Conservation (phyloP, 1,284 basidiomycete genomes). For the Moniliophthora roreri region DNA sequence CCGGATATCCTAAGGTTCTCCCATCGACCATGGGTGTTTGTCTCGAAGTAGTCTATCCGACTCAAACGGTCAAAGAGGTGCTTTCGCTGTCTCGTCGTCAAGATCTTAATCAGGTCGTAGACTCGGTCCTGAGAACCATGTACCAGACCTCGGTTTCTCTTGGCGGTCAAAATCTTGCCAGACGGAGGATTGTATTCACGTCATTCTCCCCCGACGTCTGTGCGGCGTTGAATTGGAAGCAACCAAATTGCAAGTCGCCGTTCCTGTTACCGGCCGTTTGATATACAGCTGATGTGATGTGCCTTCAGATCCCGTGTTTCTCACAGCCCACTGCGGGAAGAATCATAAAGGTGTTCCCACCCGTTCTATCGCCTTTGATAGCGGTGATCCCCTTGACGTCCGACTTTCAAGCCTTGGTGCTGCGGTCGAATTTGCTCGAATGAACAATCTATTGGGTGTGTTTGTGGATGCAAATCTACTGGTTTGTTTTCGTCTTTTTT, state of each 20-base stretch:
- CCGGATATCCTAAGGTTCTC: slow-evolving; percentile 49
- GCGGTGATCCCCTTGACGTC: slow-evolving; percentile 49
- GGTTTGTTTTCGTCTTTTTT: slow-evolving; percentile 39
- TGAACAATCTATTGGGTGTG: slow-evolving; percentile 92
- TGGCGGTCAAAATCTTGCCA: slow-evolving; percentile 43
- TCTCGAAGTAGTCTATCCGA: slow-evolving; percentile 78
- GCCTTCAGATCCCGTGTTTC: slow-evolving; percentile 88
- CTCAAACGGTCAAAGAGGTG: slow-evolving; percentile 38
- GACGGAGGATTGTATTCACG: slow-evolving; percentile 81
- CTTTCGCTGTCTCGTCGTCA: slow-evolving; percentile 49
- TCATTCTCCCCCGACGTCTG: slow-evolving; percentile 89
- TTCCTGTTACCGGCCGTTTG: slow-evolving; percentile 17
- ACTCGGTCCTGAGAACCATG: slow-evolving; percentile 79
- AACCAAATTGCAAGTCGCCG: slow-evolving; percentile 84
- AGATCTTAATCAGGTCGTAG: slow-evolving; percentile 81
- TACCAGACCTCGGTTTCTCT: slow-evolving; percentile 63
- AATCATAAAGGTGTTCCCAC: slow-evolving; percentile 29
- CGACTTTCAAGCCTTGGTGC: slow-evolving; percentile 78
- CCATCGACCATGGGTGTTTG: slow-evolving; percentile 76
- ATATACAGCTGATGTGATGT: slow-evolving; percentile 14
- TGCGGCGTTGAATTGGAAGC: slow-evolving; percentile 96
- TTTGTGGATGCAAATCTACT: slow-evolving; percentile 89
- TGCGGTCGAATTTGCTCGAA: slow-evolving; percentile 92
- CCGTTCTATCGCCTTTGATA: slow-evolving; percentile 37
- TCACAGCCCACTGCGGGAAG: slow-evolving; percentile 85